Conservation (phyloP, 2,329 filamentous ascomycete species). For the Ceratocystis variospora region DNA sequence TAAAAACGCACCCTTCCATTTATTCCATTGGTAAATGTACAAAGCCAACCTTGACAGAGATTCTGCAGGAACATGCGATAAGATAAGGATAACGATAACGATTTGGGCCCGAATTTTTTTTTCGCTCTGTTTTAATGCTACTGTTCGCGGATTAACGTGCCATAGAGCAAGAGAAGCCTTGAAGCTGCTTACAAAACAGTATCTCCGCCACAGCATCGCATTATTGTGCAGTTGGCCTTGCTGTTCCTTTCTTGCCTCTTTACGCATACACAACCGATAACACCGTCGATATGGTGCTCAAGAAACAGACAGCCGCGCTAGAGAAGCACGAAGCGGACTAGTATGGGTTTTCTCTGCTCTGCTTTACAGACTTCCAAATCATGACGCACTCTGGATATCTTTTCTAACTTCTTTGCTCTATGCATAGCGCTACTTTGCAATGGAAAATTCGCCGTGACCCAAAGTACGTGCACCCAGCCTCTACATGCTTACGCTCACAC, state of each 20-base stretch:
- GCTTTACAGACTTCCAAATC: background rate
- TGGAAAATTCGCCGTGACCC: constrained; percentile 86
- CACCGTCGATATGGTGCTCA: constrained; percentile 45
- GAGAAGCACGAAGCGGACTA: constrained; percentile 92
- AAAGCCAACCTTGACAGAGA: too few species aligned
- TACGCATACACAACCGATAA: background rate
- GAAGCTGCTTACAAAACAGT: background rate
- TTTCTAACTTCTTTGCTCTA: constrained; percentile 18
- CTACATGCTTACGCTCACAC: background rate
- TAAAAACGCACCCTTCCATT: too few species aligned
- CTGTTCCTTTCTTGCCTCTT: background rate
- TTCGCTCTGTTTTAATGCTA: background rate
- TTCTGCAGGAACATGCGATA: background rate
- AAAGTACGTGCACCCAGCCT: constrained; percentile 36
- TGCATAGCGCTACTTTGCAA: constrained; percentile 61
- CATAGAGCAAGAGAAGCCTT: background rate
- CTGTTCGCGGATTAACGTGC: background rate
- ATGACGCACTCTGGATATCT: background rate
- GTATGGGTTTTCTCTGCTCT: constrained; percentile 30
- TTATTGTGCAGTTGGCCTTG: background rate
- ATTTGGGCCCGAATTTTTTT: constrained; percentile 16
- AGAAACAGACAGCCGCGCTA: constrained; percentile 79
- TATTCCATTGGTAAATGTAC: too few species aligned
- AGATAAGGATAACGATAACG: constrained; percentile 17
- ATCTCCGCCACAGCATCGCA: background rate